Percentiles rank a stretch among this genome's conserved stretches.
These are phyloP conservation scores for Eustoma russellianum DNA, from an alignment of 257 asterid genomes.

Conservation along the genomic window DNA sequence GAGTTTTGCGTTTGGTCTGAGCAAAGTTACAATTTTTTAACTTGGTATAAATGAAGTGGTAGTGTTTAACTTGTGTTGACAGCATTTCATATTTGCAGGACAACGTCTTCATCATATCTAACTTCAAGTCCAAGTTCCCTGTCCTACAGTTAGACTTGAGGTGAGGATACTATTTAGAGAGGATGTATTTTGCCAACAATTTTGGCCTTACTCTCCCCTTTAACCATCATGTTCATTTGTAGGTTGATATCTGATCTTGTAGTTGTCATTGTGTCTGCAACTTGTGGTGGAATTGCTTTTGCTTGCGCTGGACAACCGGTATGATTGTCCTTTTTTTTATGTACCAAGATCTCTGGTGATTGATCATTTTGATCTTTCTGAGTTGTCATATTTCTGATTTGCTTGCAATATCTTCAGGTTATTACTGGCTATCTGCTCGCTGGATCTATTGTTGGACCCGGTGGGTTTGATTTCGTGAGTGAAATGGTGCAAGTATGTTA, in stretches of 20 bases:
- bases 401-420: conserved; percentile 47
- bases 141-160: conserved; percentile 92
- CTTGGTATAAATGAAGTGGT: too few species aligned
- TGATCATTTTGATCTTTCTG: conserved; percentile 5
- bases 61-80: too few species aligned
- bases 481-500: conserved; percentile 96
- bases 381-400: conserved; percentile 11
- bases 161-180: conserved; percentile 29
- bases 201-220: conserved; percentile 9
- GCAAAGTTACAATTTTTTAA: too few species aligned
- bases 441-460: conserved; percentile 99
- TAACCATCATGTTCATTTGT: conserved; percentile 21
- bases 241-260: conserved; percentile 98
- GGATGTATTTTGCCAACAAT: conserved; percentile 12
- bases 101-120: conserved; percentile 91
- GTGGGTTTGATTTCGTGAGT: conserved; percentile 87
- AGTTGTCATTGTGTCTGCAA: conserved; percentile 96
- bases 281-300: conserved; percentile 98
- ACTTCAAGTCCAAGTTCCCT: conserved; percentile 91
- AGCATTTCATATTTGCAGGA: conserved; percentile 44
- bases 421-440: conserved; percentile 91
- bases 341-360: conserved; percentile 10
- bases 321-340: conserved; percentile 19
- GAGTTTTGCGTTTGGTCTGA: not conserved
- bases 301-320: conserved; percentile 99